Percentiles rank a stretch among this genome's conserved stretches.
Conservation (phyloP, 2,329 filamentous ascomycete genomes). For the Cordyceps cicadae region DNA sequence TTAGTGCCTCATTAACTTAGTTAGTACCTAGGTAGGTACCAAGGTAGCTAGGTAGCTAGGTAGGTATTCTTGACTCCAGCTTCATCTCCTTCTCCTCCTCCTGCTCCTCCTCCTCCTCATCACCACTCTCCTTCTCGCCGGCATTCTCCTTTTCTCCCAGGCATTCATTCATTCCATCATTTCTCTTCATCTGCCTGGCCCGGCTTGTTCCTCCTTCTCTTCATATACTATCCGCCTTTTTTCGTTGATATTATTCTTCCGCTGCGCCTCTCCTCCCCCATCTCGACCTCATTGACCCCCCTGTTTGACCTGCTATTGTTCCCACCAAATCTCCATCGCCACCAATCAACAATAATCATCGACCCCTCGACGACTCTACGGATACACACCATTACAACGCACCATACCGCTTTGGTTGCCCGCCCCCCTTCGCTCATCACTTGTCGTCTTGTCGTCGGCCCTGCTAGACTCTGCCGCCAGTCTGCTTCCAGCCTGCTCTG, state of each 20-base stretch:
- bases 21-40: no score
- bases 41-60: no score
- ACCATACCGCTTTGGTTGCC: constrained; percentile 1
- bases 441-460: background rate
- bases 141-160: background rate
- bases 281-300: background rate
- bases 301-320: constrained; percentile 1
- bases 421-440: constrained; percentile 1
- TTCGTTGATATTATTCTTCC: background rate
- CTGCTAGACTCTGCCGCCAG: constrained; percentile 4
- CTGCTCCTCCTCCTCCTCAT: background rate
- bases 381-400: constrained; percentile 2
- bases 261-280: background rate
- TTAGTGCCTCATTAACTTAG: no score
- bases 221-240: background rate
- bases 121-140: background rate
- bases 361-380: background rate
- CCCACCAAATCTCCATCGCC: constrained; percentile 8
- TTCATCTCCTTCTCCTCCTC: constrained; percentile 5
- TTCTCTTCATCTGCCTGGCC: constrained; percentile 1
- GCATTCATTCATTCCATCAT: constrained; percentile 1
- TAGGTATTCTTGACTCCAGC: background rate
- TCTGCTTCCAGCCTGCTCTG: constrained; percentile 7
- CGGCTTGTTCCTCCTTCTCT: background rate
- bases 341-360: constrained; percentile 9